phyloP scores from a whole-genome alignment of 2,329 filamentous ascomycete genomes.

The Macrophomina pseudophaseolina region DNA sequence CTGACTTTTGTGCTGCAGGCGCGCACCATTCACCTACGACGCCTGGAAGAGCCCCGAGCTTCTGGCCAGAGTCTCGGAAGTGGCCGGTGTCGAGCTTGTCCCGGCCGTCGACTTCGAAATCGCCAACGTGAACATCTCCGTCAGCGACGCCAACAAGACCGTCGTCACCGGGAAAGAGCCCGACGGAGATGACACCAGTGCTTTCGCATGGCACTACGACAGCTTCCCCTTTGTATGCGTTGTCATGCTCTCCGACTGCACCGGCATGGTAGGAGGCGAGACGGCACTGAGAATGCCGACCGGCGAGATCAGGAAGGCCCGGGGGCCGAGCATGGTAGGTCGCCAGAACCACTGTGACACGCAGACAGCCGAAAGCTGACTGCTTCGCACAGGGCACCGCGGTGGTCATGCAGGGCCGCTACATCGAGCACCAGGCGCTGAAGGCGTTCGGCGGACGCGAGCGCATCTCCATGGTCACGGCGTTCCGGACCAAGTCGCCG shows the following conservation, averaged over 20 bases:
- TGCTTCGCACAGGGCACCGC: constrained; percentile 32
- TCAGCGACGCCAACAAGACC: constrained; percentile 18
- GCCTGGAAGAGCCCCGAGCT: constrained; percentile 52
- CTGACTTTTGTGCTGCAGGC: background rate
- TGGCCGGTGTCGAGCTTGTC: constrained; percentile 62
- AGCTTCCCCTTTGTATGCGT: constrained; percentile 59
- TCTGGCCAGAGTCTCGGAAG: constrained; percentile 55
- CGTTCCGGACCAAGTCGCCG: constrained; percentile 50
- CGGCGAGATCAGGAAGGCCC: constrained; percentile 52
- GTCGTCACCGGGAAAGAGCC: background rate
- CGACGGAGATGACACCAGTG: constrained; percentile 23
- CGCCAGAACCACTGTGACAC: background rate
- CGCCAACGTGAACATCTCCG: constrained; percentile 55
- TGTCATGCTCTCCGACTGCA: constrained; percentile 56
- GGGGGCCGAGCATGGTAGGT: constrained; percentile 51
- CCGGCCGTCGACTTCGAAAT: constrained; percentile 62
- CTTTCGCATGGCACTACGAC: constrained; percentile 55
- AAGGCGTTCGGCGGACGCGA: constrained; percentile 49
- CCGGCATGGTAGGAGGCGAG: constrained; percentile 58
- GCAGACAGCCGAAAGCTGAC: background rate
- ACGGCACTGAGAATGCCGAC: constrained; percentile 65
- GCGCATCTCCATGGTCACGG: constrained; percentile 55
- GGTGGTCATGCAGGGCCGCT: constrained; percentile 53
- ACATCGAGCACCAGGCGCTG: constrained; percentile 53
- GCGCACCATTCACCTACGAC: constrained; percentile 33